Base-by-base conservation (phyloP, 2,329 filamentous ascomycete genomes). In the Coniochaeta prunicola region DNA sequence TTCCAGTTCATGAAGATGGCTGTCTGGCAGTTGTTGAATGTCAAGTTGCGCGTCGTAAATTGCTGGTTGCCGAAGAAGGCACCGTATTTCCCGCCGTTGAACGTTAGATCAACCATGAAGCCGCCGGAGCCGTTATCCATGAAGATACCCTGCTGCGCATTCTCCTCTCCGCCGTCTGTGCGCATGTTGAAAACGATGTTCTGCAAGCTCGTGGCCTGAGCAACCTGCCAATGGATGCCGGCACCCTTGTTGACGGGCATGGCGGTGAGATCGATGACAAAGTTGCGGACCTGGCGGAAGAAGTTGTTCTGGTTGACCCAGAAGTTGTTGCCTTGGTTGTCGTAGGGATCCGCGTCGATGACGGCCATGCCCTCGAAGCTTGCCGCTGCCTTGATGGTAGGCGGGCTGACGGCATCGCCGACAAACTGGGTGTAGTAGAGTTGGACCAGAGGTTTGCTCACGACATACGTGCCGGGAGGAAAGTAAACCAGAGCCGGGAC, bases 401-500 rank as follows among this genome's bases (percentile, higher is more conserved):
- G 92, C 15, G 87, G 73, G 62, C 82, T 78, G 66, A 83, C 69
- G 55, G 88, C 86, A 76, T 97, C 92, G 59, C 93, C 93, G 36
- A 97, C 80, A 62, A 97, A 84, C 72, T 97, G 92, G 10, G 92
- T 96, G 78, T 96, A 96, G 80, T 97, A 97, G 73, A 88, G 88
- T 71, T 92, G 88, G 57, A 92, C 75, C 64, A 97, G 84, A 24
- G 93, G 90, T 67, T 79, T 82, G 70, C 86, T 91, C 66, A 97
- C 87, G 19, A 89, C 69, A 69, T 97, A 97, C 59, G 86, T 96
- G 64, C 93, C 92, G 12, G 90, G 80, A 40, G 92, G 92, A 78
- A 97, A 96, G 78, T 96, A 97, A 57, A 97, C 85, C 15, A 97
- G 77, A 28, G 91, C 93, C 0, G 93, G 93, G 1, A 86, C 85